Base-by-base conservation (phyloP, 129 eudicot species). In the Lonicera japonica region DNA sequence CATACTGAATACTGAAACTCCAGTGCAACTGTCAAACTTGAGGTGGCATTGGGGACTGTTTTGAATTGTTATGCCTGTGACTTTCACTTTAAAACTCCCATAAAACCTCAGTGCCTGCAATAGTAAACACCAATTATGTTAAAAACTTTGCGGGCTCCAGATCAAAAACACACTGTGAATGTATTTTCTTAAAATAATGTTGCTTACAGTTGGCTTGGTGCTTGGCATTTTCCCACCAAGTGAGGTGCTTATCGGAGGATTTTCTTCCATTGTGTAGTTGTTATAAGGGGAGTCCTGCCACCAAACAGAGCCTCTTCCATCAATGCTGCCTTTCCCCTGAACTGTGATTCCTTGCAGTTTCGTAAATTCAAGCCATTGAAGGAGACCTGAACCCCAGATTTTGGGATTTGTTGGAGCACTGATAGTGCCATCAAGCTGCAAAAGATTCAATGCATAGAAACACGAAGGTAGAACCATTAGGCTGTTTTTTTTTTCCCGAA, bases 271-370 rank as follows among this genome's bases (percentile, higher is more conserved):
- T 9, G 95, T 80, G 48, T 71, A 67, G 65, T 73, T 72, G 43
- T 73, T 76, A 34, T 36, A 58, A 21, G 89, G 67, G 9, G 86
- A 64, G 36, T 80, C 76, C 58, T 79, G 75, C 96, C 98, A 87
- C 96, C 98, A 92, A 73, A 84, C 83, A 3, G 90, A 82, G 41
- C 98, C 98, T 60, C 77, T 84, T 71, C 98, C 98, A 67, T 92
- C 91, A 16, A 92, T 85, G 16, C 58, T 67, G 61, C 98, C 96
- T 55, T 80, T 82, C 60, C 98, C 98, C 40, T 65, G 81, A 21
- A 92, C 67, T 60, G 96, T 82, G 52, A 87, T 79, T 47, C 98
- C 98, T 38, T 84, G 74, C 20, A 87, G 86, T 80, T 92, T 92
- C 20, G 94, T 82, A 73, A 92, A 92, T 62, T 84, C 84, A 45